Conservation (phyloP, 495 filamentous ascomycete species). For the Penicillium flavigenum region DNA sequence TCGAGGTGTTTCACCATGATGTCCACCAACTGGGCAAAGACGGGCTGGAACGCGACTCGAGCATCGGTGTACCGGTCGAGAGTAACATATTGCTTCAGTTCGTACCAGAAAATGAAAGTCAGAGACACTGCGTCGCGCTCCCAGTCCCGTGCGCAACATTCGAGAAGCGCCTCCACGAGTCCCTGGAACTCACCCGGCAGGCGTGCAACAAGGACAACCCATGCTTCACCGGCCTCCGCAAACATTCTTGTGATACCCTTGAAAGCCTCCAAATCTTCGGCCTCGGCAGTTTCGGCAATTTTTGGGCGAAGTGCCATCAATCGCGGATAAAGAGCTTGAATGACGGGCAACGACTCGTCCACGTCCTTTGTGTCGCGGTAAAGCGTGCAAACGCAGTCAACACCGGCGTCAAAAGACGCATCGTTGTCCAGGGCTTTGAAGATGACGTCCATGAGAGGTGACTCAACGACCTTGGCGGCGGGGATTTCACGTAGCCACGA, state of each 20-base stretch:
- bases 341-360: constrained; percentile 72
- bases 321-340: constrained; percentile 81
- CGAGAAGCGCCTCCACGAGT: constrained; percentile 86
- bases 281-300: constrained; percentile 69
- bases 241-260: constrained; percentile 87
- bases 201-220: constrained; percentile 86
- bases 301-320: constrained; percentile 76
- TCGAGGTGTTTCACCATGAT: constrained; percentile 90
- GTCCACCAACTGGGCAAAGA: constrained; percentile 86
- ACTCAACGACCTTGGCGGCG: constrained; percentile 76
- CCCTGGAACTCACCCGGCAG: constrained; percentile 75
- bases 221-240: constrained; percentile 89
- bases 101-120: constrained; percentile 98
- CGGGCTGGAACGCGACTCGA: constrained; percentile 66
- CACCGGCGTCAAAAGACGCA: constrained; percentile 79
- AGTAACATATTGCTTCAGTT: constrained; percentile 93
- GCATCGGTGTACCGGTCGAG: constrained; percentile 86
- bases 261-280: constrained; percentile 83
- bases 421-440: constrained; percentile 73
- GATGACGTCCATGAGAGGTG: constrained; percentile 78
- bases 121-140: constrained; percentile 85
- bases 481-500: constrained; percentile 95
- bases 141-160: constrained; percentile 82
- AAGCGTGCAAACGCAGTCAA: constrained; percentile 89
- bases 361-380: constrained; percentile 92